Evolutionary conservation across 1,284 basidiomycete species (phyloP).

Genomic region (Phellinidium pouzarii): DNA sequence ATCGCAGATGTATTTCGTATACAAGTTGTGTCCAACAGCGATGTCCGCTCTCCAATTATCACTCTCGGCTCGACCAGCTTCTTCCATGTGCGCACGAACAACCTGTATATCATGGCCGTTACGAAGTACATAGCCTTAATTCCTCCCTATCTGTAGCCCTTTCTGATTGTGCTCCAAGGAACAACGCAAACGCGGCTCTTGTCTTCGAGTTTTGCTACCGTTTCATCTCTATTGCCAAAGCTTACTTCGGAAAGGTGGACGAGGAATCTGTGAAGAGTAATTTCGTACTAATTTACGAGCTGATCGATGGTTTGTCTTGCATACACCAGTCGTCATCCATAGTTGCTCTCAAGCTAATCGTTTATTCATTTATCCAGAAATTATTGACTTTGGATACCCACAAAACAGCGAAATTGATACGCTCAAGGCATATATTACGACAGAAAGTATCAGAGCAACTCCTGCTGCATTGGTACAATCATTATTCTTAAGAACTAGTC

Average conservation of each 20-base stretch:
- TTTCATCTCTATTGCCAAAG: slow-evolving; percentile 88
- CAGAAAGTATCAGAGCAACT: slow-evolving; percentile 89
- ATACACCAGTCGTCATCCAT: neutral
- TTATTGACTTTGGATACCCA: slow-evolving; percentile 98
- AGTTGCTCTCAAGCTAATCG: neutral
- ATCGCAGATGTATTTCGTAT: slow-evolving; percentile 97
- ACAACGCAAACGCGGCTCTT: slow-evolving; percentile 94
- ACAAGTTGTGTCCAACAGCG: slow-evolving; percentile 95
- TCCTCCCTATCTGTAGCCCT: neutral
- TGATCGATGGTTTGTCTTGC: slow-evolving; percentile 78
- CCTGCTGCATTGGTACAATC: slow-evolving; percentile 61
- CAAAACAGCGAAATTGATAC: slow-evolving; percentile 99
- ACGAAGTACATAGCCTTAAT: slow-evolving; percentile 83
- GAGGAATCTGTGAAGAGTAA: slow-evolving; percentile 99
- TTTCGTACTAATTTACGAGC: slow-evolving; percentile 93
- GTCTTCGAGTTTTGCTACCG: slow-evolving; percentile 98
- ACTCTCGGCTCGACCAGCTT: slow-evolving; percentile 96
- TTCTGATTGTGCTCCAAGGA: slow-evolving; percentile 40
- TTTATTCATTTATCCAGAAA: slow-evolving; percentile 53
- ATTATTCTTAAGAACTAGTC: neutral
- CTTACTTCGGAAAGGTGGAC: slow-evolving; percentile 97
- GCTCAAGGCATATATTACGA: slow-evolving; percentile 96
- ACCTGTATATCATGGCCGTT: slow-evolving; percentile 90
- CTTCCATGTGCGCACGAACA: slow-evolving; percentile 94
- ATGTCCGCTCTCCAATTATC: slow-evolving; percentile 95